A percentile compares a stretch with the other conserved stretches of the same genome.
Evolutionary conservation across 352 stramenopile species (phyloP).

Genomic region (Lagenidium giganteum): DNA sequence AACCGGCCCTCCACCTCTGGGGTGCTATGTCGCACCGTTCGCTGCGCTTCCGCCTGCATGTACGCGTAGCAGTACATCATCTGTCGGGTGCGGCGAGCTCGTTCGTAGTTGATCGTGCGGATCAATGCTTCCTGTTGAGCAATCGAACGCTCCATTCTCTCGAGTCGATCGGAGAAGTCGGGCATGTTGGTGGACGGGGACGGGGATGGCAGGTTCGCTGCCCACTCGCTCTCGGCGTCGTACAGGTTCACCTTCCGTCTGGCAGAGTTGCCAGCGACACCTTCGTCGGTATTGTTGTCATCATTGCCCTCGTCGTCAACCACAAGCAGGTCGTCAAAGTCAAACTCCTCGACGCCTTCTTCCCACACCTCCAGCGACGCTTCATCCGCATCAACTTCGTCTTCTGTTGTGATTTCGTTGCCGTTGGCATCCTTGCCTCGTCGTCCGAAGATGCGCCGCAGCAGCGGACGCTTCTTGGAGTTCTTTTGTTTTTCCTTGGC

Average conservation of each 20-base stretch:
- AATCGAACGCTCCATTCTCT: conserved; percentile 55
- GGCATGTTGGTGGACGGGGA: conserved; percentile 14
- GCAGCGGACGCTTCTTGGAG: conserved; percentile 13
- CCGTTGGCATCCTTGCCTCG: too few relatives aligned
- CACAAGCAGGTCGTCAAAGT: conserved; percentile 41
- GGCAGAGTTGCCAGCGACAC: too few relatives aligned
- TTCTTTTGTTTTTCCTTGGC: conserved; percentile 54
- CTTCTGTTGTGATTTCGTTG: too few relatives aligned
- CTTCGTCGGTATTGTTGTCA: neutral
- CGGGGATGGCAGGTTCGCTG: too few relatives aligned
- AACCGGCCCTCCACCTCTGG: too few relatives aligned
- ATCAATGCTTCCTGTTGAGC: conserved; percentile 60
- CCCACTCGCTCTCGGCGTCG: too few relatives aligned
- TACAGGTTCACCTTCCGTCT: too few relatives aligned
- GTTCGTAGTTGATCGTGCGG: conserved; percentile 48
- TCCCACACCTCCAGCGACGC: neutral
- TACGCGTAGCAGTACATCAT: conserved; percentile 6
- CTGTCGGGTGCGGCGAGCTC: conserved; percentile 25
- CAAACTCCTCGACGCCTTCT: conserved; percentile 25
- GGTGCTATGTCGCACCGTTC: too few relatives aligned
- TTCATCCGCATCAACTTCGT: too few relatives aligned
- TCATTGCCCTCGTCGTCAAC: neutral
- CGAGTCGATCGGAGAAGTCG: conserved; percentile 35
- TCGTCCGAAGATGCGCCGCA: too few relatives aligned
- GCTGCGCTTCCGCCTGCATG: conserved; percentile 3